Conservation (phyloP, 139 green algal species). For the Picochlorum sp. region DNA sequence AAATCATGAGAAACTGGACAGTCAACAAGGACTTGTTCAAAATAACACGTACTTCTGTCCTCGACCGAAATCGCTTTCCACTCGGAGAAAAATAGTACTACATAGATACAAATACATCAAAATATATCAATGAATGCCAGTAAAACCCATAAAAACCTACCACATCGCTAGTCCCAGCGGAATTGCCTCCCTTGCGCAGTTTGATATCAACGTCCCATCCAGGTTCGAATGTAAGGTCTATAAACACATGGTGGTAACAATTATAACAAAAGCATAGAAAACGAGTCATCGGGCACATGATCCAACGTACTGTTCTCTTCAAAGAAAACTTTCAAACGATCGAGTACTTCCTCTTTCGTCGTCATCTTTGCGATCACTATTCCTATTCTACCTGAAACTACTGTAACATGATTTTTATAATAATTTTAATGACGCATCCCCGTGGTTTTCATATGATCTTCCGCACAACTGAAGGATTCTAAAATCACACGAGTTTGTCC, state of each 20-base stretch:
- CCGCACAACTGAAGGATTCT: no score
- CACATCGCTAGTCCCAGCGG: conserved; percentile 35
- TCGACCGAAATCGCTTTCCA: conserved; percentile 41
- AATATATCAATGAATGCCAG: neutral
- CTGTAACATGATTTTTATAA: neutral
- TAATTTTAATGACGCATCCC: neutral
- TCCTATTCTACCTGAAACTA: neutral
- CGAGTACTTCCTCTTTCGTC: neutral
- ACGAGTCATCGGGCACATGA: neutral
- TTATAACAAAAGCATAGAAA: neutral
- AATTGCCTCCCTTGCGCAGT: conserved; percentile 34
- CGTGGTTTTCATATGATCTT: no score
- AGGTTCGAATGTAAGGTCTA: conserved; percentile 12
- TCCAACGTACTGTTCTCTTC: conserved; percentile 20
- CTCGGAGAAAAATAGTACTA: conserved; percentile 48
- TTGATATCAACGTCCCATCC: conserved; percentile 49
- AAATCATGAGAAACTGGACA: neutral
- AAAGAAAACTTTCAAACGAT: conserved; percentile 21
- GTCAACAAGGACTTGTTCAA: neutral
- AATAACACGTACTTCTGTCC: conserved; percentile 30
- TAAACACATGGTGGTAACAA: conserved; percentile 10
- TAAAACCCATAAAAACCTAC: conserved; percentile 14
- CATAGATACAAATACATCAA: neutral
- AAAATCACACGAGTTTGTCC: no score
- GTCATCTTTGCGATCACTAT: neutral